These are phyloP conservation scores for Gossypium schwendimanii DNA, from an alignment of 441 rosid genomes.

Conservation along the genomic window DNA sequence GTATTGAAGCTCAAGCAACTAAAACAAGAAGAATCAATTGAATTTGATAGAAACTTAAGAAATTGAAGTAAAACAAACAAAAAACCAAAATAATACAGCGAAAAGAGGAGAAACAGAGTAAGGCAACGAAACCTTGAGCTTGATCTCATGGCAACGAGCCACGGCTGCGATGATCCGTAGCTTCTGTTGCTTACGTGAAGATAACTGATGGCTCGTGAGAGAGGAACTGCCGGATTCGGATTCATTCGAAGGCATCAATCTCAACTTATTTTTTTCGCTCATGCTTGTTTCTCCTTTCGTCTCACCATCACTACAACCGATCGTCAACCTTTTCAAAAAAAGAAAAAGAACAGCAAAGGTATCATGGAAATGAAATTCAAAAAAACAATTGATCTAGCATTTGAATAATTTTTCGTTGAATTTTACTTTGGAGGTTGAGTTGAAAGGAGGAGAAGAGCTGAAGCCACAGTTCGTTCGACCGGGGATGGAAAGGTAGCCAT, in stretches of 20 bases:
- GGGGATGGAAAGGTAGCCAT: constrained; percentile 57
- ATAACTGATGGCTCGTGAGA: constrained; percentile 33
- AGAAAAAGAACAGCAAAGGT: background rate
- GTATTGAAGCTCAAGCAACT: background rate
- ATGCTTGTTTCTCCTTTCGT: constrained; percentile 16
- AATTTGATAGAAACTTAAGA: background rate
- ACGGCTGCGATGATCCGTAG: constrained; percentile 29
- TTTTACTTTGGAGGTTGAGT: constrained; percentile 35
- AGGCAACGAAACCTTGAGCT: constrained; percentile 43
- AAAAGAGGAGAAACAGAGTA: background rate
- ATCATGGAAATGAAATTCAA: background rate
- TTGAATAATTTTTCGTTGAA: background rate
- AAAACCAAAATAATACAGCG: background rate
- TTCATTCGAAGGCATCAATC: constrained; percentile 30
- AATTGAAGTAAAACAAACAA: background rate
- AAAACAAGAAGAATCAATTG: background rate
- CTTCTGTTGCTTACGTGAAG: constrained; percentile 23
- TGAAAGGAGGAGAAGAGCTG: constrained; percentile 81
- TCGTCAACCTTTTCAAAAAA: constrained; percentile 16
- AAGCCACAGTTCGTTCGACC: constrained; percentile 61
- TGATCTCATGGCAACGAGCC: constrained; percentile 35
- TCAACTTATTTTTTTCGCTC: constrained; percentile 21
- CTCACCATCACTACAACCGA: constrained; percentile 11
- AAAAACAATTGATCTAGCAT: background rate
- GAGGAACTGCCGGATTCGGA: constrained; percentile 43